Evolutionary conservation across 176 grass and related monocot species (phyloP).

Genomic region (Aegilops tauschii): DNA sequence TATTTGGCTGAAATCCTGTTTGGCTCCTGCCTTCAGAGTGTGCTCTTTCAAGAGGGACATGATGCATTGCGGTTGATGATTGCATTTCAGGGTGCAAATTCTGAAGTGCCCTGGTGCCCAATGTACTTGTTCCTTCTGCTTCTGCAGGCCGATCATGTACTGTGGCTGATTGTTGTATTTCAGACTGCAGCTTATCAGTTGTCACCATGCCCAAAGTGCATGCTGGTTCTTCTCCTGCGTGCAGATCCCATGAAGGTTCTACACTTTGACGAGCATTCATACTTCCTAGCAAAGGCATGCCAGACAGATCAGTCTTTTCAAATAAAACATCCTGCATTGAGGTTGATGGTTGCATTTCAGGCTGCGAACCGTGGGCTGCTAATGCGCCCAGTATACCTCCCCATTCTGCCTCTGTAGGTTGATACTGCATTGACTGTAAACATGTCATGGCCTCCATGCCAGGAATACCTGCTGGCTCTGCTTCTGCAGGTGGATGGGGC

Average conservation of each 20-base stretch:
- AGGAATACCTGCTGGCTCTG: not conserved
- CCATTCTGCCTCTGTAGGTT: not conserved
- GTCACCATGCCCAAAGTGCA: not conserved
- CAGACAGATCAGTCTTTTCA: not conserved
- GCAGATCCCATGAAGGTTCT: not conserved
- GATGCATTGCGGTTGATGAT: not conserved
- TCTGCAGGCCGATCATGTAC: slow-evolving; percentile 23
- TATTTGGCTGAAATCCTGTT: slow-evolving; percentile 6
- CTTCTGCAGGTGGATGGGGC: not conserved
- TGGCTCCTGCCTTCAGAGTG: slow-evolving; percentile 11
- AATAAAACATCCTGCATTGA: not conserved
- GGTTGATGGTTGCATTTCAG: not conserved
- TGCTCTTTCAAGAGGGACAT: slow-evolving; percentile 17
- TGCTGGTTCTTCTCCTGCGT: not conserved
- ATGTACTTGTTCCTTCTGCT: slow-evolving; percentile 7
- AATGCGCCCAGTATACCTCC: not conserved
- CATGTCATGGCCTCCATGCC: not conserved
- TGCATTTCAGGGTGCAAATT: slow-evolving; percentile 13
- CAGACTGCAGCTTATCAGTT: not conserved
- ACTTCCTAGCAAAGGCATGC: not conserved
- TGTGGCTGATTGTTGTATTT: slow-evolving; percentile 2
- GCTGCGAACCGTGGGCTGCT: not conserved
- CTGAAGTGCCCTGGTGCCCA: not conserved
- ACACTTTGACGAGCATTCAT: not conserved
- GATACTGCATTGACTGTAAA: not conserved